Evolutionary conservation across 2,329 filamentous ascomycete species (phyloP).

Genomic region (Xylaria sp.): DNA sequence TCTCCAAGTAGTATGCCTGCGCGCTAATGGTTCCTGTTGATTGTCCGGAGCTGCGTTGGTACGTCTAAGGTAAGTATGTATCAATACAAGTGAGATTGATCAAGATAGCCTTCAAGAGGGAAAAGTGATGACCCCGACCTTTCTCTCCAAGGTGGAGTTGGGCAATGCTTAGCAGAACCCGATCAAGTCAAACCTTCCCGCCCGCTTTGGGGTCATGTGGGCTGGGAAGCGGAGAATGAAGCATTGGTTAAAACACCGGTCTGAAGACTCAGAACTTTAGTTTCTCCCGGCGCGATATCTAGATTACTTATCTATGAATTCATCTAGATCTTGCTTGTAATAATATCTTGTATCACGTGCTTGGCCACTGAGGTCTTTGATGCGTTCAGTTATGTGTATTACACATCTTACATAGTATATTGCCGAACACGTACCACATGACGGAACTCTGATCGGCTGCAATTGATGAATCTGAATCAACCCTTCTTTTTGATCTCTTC

Average conservation of each 20-base stretch:
- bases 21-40: background rate
- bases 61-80: background rate
- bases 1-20: slow-evolving; percentile 1
- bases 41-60: background rate
- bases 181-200: background rate
- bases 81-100: background rate
- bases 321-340: background rate
- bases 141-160: background rate
- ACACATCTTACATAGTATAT: background rate
- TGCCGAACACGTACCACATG: background rate
- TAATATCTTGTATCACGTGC: background rate
- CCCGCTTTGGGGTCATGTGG: slow-evolving; percentile 4
- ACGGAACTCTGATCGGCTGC: background rate
- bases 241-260: background rate
- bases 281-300: background rate
- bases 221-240: slow-evolving; percentile 6
- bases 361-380: background rate
- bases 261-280: too few relatives aligned
- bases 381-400: background rate
- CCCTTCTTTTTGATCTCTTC: background rate
- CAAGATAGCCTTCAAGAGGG: background rate
- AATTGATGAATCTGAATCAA: background rate
- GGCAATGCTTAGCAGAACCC: background rate
- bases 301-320: background rate
- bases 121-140: background rate